A percentile compares a stretch with the other conserved stretches of the same genome.
phyloP scores from a whole-genome alignment of 257 asterid genomes.

The Primulina eburnea region DNA sequence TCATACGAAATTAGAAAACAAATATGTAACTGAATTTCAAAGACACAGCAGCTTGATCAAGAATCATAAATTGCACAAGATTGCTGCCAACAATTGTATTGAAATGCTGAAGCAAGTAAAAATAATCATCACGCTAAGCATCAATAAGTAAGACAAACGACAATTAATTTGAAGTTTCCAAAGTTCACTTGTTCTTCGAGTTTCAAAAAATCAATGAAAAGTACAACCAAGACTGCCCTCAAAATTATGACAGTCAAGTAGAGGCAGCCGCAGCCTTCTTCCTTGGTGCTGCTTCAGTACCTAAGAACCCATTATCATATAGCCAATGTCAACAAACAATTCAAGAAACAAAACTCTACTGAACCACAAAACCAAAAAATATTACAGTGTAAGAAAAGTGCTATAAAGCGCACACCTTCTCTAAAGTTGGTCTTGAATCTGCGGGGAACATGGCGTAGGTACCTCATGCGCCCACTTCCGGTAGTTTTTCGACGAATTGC shows the following conservation, averaged over 20 bases:
- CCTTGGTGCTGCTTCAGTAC: background rate
- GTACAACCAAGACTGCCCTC: background rate
- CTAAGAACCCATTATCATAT: background rate
- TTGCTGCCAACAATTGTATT: background rate
- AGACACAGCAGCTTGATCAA: background rate
- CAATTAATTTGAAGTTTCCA: background rate
- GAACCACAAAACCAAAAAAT: background rate
- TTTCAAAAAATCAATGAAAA: too few species aligned
- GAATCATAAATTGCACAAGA: too few species aligned
- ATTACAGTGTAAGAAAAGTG: background rate
- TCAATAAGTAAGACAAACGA: background rate
- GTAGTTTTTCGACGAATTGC: conserved; percentile 21
- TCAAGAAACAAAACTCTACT: background rate
- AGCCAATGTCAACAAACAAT: background rate
- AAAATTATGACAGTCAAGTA: background rate
- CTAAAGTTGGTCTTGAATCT: conserved; percentile 27
- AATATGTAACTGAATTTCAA: background rate
- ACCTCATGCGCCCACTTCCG: conserved; percentile 28
- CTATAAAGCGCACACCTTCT: conserved; percentile 15
- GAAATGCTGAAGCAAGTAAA: background rate
- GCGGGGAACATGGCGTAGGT: conserved; percentile 24
- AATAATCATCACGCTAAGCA: background rate
- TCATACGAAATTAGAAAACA: background rate
- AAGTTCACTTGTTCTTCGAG: background rate
- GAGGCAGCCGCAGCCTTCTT: background rate